Conservation (phyloP, 2,329 filamentous ascomycete species). For the Ascochyta pisi region DNA sequence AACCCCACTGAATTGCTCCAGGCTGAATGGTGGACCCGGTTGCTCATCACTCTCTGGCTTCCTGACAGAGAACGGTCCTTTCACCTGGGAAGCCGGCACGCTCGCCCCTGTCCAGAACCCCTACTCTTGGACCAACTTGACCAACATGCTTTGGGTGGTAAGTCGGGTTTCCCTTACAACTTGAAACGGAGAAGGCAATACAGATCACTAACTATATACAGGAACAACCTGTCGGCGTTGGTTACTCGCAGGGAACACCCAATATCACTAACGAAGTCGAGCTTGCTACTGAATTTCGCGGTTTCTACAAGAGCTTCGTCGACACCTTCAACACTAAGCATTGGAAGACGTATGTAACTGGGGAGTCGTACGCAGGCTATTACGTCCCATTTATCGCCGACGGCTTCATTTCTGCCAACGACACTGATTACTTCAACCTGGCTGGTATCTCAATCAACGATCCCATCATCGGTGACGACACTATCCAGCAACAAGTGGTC, state of each 20-base stretch:
- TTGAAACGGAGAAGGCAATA: too few species aligned
- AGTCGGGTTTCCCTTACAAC: too few species aligned
- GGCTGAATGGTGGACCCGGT: constrained; percentile 50
- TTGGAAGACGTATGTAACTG: constrained; percentile 63
- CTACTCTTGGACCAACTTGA: constrained; percentile 69
- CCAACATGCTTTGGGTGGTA: constrained; percentile 52
- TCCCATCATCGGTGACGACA: constrained; percentile 53
- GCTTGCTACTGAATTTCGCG: constrained; percentile 55
- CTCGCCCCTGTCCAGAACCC: constrained; percentile 68
- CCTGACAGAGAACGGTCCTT: constrained; percentile 77
- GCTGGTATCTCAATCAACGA: constrained; percentile 60
- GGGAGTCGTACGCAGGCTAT: constrained; percentile 63
- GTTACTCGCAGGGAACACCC: constrained; percentile 52
- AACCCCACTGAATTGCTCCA: constrained; percentile 15
- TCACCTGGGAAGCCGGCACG: constrained; percentile 67
- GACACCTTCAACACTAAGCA: constrained; percentile 61
- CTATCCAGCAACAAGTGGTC: constrained; percentile 48
- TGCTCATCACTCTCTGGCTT: constrained; percentile 69
- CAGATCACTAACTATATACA: too few species aligned
- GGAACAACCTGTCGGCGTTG: constrained; percentile 58
- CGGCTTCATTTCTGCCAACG: constrained; percentile 61
- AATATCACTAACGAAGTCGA: constrained; percentile 58
- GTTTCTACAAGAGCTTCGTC: constrained; percentile 63
- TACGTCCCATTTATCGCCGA: constrained; percentile 66
- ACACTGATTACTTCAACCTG: constrained; percentile 60